Percentiles rank a stretch among this genome's conserved stretches.
phyloP scores from a whole-genome alignment of 768 basidiomycete genomes.

The Collybia sordida region DNA sequence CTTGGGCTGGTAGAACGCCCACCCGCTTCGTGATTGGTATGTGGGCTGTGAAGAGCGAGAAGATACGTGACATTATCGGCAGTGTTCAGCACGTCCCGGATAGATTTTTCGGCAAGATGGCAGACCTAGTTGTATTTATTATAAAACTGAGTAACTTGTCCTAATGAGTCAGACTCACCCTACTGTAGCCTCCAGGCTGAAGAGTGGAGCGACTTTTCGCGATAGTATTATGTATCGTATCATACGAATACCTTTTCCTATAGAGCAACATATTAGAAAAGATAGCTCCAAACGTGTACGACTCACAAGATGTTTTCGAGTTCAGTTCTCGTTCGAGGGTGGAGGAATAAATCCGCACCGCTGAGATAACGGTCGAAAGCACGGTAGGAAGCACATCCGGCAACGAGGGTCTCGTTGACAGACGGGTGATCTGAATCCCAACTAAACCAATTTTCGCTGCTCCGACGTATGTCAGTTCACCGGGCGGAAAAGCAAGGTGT shows the following conservation, averaged over 20 bases:
- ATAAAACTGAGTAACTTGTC: background rate
- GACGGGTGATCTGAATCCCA: constrained; percentile 75
- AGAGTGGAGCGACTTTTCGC: constrained; percentile 64
- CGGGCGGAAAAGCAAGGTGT: constrained; percentile 1
- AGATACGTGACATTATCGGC: constrained; percentile 66
- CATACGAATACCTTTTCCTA: constrained; percentile 75
- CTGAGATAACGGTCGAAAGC: constrained; percentile 73
- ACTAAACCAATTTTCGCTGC: constrained; percentile 62
- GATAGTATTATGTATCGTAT: constrained; percentile 81
- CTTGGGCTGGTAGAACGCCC: constrained; percentile 26
- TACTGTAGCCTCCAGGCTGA: constrained; percentile 51
- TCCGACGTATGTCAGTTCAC: constrained; percentile 12
- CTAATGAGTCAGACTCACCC: constrained; percentile 28
- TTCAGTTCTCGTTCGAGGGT: constrained; percentile 63
- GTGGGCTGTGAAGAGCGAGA: constrained; percentile 57
- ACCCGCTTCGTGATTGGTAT: constrained; percentile 30
- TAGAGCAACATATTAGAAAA: constrained; percentile 6
- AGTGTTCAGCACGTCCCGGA: constrained; percentile 65
- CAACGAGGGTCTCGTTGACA: constrained; percentile 71
- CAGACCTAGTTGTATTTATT: constrained; percentile 47
- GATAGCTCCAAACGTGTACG: constrained; percentile 20
- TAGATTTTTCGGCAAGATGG: constrained; percentile 69
- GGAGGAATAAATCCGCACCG: constrained; percentile 69
- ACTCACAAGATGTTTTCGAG: constrained; percentile 69
- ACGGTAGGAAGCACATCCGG: constrained; percentile 78